phyloP scores from a whole-genome alignment of 352 stramenopile genomes.

The Phytopythium chamaehyphon region DNA sequence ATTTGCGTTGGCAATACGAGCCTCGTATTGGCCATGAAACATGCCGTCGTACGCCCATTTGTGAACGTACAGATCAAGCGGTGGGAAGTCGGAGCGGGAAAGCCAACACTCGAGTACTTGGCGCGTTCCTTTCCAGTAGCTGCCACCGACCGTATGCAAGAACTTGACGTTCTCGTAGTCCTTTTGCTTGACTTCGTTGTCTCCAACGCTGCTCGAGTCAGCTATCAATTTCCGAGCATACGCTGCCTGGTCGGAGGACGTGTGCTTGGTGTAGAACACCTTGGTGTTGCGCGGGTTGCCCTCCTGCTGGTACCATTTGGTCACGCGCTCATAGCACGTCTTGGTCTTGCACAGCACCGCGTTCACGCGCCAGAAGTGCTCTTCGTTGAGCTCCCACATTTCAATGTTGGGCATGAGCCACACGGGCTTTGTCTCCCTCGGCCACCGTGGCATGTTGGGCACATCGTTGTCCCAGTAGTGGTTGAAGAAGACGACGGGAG shows the following conservation, averaged over 20 bases:
- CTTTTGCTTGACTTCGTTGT: slow-evolving; percentile 20
- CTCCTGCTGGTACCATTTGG: slow-evolving; percentile 48
- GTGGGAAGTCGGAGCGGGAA: slow-evolving; percentile 36
- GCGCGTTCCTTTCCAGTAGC: slow-evolving; percentile 45
- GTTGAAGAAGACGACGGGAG: slow-evolving; percentile 39
- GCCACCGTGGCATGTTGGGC: slow-evolving; percentile 19
- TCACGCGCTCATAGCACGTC: slow-evolving; percentile 35
- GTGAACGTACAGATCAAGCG: slow-evolving; percentile 45
- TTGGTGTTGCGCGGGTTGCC: slow-evolving; percentile 39
- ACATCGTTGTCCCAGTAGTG: slow-evolving; percentile 40
- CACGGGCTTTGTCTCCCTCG: slow-evolving; percentile 28
- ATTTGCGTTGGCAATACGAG: slow-evolving; percentile 16
- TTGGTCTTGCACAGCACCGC: slow-evolving; percentile 43
- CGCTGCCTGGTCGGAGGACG: slow-evolving; percentile 39
- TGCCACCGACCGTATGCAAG: slow-evolving; percentile 31
- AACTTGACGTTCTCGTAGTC: slow-evolving; percentile 35
- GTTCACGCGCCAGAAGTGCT: slow-evolving; percentile 33
- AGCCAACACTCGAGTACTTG: slow-evolving; percentile 59
- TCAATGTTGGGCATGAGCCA: slow-evolving; percentile 44
- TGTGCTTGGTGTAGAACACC: slow-evolving; percentile 63
- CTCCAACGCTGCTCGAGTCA: slow-evolving; percentile 4
- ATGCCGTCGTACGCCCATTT: slow-evolving; percentile 32
- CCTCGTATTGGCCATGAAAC: slow-evolving; percentile 25
- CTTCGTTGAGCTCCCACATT: slow-evolving; percentile 44
- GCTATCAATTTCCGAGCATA: slow-evolving; percentile 21